Conservation (phyloP, 140 eudicot species). For the Stevia rebaudiana region DNA sequence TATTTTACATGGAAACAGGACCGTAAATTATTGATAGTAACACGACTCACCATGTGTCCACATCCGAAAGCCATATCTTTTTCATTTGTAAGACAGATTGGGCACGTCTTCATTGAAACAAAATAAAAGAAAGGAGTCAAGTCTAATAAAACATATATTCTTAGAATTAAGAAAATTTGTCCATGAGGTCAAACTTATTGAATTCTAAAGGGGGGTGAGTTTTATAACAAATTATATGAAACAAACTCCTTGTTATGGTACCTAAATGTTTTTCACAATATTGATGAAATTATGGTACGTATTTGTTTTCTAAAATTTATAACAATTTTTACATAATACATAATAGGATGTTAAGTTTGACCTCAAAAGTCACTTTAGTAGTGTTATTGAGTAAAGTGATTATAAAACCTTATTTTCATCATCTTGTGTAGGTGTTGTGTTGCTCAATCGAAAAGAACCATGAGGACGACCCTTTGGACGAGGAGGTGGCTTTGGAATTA, state of each 20-base stretch:
- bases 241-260: background rate
- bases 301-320: background rate
- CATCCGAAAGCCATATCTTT: slow-evolving; percentile 76
- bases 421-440: slow-evolving; percentile 31
- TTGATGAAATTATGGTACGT: background rate
- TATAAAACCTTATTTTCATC: slow-evolving; percentile 52
- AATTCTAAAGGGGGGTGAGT: background rate
- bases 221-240: background rate
- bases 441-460: slow-evolving; percentile 25
- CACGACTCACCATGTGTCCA: slow-evolving; percentile 66
- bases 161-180: too few relatives aligned
- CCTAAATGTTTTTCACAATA: background rate
- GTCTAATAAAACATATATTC: background rate
- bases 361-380: background rate
- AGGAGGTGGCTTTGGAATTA: slow-evolving; percentile 62
- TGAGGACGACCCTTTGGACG: slow-evolving; percentile 34
- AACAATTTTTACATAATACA: background rate
- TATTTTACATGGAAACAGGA: background rate
- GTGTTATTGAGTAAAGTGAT: background rate
- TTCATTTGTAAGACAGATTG: slow-evolving; percentile 51
- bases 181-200: slow-evolving; percentile 17
- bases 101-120: slow-evolving; percentile 44
- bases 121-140: slow-evolving; percentile 17
- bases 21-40: background rate
- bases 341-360: slow-evolving; percentile 9